phyloP scores from a whole-genome alignment of 2,329 filamentous ascomycete species.

The Leptographium wingfieldii region DNA sequence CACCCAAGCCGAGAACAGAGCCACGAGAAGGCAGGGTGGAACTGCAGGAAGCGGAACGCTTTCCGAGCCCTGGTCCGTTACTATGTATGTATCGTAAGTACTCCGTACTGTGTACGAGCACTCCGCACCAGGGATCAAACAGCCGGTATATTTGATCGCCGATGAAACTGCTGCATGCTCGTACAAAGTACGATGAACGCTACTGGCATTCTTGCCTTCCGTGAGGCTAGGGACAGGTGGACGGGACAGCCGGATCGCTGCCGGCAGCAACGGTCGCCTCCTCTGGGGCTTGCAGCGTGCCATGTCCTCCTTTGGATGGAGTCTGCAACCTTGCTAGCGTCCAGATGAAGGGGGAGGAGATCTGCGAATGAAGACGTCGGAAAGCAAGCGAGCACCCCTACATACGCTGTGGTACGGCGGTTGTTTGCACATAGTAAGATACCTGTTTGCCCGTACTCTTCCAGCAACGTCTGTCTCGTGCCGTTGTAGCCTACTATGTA shows the following conservation, averaged over 20 bases:
- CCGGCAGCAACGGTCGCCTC: neutral
- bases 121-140: neutral
- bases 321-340: neutral
- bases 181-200: neutral
- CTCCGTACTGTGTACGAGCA: neutral
- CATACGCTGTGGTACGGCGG: neutral
- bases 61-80: neutral
- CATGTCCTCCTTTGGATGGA: neutral
- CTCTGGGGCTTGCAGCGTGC: neutral
- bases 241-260: neutral
- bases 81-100: neutral
- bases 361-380: neutral
- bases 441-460: neutral
- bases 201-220: neutral
- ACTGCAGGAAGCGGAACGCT: neutral
- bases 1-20: neutral
- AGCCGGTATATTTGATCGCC: neutral
- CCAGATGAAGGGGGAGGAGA: neutral
- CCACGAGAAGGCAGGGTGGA: neutral
- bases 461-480: too few relatives aligned
- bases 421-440: neutral
- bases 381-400: neutral
- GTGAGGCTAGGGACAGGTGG: neutral
- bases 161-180: neutral
- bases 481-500: too few relatives aligned